A percentile compares a stretch with the other conserved stretches of the same genome.
phyloP scores from a whole-genome alignment of 75 land plant genomes.

The Sequoiadendron giganteum region DNA sequence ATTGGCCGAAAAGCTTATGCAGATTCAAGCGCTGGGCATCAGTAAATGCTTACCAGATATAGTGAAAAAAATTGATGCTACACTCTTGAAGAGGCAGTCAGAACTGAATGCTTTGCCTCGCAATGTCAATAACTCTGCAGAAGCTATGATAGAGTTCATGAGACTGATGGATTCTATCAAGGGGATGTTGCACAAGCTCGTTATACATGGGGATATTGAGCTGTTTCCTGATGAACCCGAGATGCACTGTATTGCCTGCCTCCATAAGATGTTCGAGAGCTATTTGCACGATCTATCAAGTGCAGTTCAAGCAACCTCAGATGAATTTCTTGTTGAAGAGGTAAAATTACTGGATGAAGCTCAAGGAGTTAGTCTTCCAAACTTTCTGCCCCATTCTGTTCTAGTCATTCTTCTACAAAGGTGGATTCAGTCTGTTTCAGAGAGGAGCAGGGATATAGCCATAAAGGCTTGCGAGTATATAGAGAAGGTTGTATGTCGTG shows the following conservation, averaged over 20 bases:
- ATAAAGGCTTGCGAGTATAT: slow-evolving; percentile 1
- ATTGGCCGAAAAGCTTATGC: slow-evolving; percentile 38
- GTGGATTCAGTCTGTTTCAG: neutral
- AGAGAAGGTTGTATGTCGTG: neutral
- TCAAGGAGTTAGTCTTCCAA: slow-evolving; percentile 13
- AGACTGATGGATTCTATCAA: slow-evolving; percentile 1
- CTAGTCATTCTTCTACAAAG: slow-evolving; percentile 1
- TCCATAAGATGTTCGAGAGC: neutral
- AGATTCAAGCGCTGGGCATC: slow-evolving; percentile 45
- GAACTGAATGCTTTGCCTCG: slow-evolving; percentile 36
- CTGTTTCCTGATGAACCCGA: slow-evolving; percentile 31
- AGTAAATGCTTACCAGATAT: slow-evolving; percentile 33
- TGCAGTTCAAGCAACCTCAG: neutral
- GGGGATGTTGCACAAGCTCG: slow-evolving; percentile 8
- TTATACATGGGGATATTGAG: slow-evolving; percentile 39
- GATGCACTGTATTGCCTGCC: slow-evolving; percentile 31
- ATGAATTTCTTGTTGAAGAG: slow-evolving; percentile 1
- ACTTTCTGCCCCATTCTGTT: slow-evolving; percentile 20
- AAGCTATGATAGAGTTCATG: slow-evolving; percentile 34
- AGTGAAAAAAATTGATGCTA: slow-evolving; percentile 15
- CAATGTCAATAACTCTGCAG: slow-evolving; percentile 5
- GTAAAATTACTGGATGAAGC: slow-evolving; percentile 7
- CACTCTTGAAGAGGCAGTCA: neutral
- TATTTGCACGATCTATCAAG: neutral
- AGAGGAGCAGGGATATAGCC: neutral